Base-by-base conservation (phyloP, 805 yeast genomes). In the Kodamaea hsintzibuensis region DNA sequence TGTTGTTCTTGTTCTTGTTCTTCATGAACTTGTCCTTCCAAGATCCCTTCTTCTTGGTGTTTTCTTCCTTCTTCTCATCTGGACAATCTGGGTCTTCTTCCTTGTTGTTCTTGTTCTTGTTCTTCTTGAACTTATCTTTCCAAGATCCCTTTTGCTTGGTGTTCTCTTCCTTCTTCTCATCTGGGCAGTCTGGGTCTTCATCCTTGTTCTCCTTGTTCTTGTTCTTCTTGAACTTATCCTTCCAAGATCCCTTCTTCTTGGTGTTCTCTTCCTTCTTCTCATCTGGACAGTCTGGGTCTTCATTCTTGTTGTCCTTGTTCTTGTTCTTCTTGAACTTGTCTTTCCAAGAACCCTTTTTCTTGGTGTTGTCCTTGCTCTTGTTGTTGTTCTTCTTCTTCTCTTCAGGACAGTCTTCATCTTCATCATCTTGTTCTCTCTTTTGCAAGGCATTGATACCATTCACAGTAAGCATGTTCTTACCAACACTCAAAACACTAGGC, bases 401-500 rank as follows among this genome's bases (percentile, higher is more conserved):
- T 7, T 25, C 44, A 3, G 44, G 44, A 40, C 44, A 40, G 13
- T 40, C 49, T 6, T 12, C 48, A 25, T 27, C 37, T 6, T 13
- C 10, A 10, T 39, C 52, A 16, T 30, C 35, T 9, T 8, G 13
- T 12, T 30, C 13, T 16, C 50, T 16, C 52, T 51, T 56, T 33
- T 22, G 25, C 42, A 59, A 59, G n/a, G 63, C 53, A 19, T 60
- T 55, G 38, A 63, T 51, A 3, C 61, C 65, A 49, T 58, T 57
- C 49, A 63, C 62, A 40, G 54, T 55, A 49, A 67, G 55, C 30
- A 66, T 50, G 6, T 64, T 63, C 37, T 52, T 59, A 5, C 62
- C 64, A 42, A 66, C 60, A 18, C 62, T 57, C 47, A 66, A 60
- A 9, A 65, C 42, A 2, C 71, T 70, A 2, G 69, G 69, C 39